Evolutionary conservation across 192 early-diverging fungal species (phyloP).

Genomic region (Linnemannia exigua): DNA sequence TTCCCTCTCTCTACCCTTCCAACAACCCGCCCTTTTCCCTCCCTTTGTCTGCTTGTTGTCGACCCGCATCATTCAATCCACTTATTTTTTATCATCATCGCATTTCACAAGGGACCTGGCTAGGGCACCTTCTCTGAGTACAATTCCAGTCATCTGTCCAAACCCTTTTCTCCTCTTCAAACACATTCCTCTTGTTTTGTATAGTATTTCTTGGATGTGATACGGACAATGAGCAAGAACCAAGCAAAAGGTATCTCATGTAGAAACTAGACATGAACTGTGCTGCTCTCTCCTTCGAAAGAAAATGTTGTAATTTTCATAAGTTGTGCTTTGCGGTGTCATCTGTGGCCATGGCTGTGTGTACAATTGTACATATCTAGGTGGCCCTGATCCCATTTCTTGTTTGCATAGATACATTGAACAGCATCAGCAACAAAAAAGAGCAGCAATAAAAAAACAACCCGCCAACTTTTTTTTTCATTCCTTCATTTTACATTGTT

Average conservation of each 20-base stretch:
- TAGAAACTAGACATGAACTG: no score
- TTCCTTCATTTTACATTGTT: no score
- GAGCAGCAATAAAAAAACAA: not conserved
- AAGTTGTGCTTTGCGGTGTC: not conserved
- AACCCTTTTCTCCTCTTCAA: not conserved
- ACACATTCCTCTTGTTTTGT: constrained; percentile 5
- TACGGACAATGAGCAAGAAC: no score
- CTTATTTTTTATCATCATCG: not conserved
- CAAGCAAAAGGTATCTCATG: not conserved
- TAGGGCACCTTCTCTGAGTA: not conserved
- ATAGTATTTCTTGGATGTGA: not conserved
- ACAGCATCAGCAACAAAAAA: not conserved
- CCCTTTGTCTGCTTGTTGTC: no score
- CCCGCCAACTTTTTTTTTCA: no score
- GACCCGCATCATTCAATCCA: not conserved
- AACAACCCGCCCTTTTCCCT: not conserved
- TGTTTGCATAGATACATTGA: not conserved
- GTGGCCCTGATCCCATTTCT: not conserved
- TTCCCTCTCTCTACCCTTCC: no score
- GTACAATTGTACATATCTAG: not conserved
- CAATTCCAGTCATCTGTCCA: not conserved
- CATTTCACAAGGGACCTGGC: not conserved
- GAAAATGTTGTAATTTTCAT: not conserved
- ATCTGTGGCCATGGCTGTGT: no score
- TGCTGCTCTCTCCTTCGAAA: not conserved